phyloP scores from a whole-genome alignment of 2,329 filamentous ascomycete species.

The Alternaria arbusti region DNA sequence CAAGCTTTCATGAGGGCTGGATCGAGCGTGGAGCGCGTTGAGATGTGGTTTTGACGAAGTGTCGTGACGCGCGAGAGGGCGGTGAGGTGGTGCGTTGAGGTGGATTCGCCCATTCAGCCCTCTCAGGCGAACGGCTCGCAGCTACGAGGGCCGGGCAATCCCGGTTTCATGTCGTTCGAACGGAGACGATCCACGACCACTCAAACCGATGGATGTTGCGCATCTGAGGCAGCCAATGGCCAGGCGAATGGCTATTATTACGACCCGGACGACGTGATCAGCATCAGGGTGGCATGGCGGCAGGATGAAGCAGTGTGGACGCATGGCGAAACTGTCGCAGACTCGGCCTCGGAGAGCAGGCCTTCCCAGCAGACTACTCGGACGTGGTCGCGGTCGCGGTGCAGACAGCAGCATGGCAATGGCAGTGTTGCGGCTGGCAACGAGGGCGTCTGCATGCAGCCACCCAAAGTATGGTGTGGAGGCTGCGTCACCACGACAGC shows the following conservation, averaged over 20 bases:
- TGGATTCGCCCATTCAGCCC: neutral
- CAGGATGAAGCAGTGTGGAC: neutral
- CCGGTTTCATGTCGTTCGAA: conserved; percentile 30
- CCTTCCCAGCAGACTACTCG: neutral
- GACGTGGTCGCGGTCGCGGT: neutral
- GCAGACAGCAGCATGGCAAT: neutral
- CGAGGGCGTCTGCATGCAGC: conserved; percentile 11
- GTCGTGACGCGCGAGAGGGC: conserved; percentile 2
- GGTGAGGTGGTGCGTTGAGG: conserved; percentile 5
- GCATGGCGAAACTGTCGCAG: conserved; percentile 3
- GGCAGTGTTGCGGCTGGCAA: conserved; percentile 1
- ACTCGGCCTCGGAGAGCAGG: conserved; percentile 9
- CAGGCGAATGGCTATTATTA: conserved; percentile 10
- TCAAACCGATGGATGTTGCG: conserved; percentile 20
- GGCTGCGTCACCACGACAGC: conserved; percentile 14
- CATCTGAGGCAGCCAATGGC: conserved; percentile 21
- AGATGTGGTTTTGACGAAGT: neutral
- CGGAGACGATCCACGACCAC: conserved; percentile 3
- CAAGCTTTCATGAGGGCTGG: neutral
- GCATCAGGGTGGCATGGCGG: conserved; percentile 7
- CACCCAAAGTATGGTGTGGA: conserved; percentile 4
- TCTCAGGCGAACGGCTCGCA: conserved; percentile 13
- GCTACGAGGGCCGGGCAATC: conserved; percentile 25
- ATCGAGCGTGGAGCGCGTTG: neutral
- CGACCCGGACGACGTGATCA: conserved; percentile 3